Percentiles rank a stretch among this genome's conserved stretches.
Conservation (phyloP, 192 early-diverging fungal species). For the Mortierella alpina region DNA sequence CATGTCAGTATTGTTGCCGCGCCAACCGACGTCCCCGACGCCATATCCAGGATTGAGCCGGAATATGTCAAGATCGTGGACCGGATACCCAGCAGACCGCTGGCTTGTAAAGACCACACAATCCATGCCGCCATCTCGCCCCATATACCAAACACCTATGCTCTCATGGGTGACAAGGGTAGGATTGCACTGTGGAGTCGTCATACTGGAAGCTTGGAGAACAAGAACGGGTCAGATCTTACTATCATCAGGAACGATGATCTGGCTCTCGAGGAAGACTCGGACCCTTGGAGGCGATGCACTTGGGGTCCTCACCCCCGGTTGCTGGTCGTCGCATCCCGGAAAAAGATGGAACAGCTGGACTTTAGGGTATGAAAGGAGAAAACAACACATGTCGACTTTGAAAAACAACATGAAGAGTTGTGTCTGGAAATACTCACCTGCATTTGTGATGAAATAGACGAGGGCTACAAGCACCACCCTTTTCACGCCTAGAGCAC, state of each 20-base stretch:
- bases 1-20: constrained; percentile 17
- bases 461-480: neutral
- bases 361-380: constrained; percentile 28
- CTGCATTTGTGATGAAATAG: neutral
- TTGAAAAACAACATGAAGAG: neutral
- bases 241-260: constrained; percentile 21
- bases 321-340: constrained; percentile 18
- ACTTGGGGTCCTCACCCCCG: constrained; percentile 27
- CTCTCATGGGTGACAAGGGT: constrained; percentile 22
- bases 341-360: constrained; percentile 8
- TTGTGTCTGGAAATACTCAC: too few species aligned
- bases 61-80: neutral
- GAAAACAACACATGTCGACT: neutral
- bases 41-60: constrained; percentile 19
- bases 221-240: neutral
- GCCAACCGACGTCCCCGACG: neutral
- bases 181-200: constrained; percentile 17
- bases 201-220: too few species aligned
- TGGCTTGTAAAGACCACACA: constrained; percentile 2
- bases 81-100: constrained; percentile 10
- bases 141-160: constrained; percentile 18
- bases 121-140: constrained; percentile 39
- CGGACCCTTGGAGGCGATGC: constrained; percentile 31
- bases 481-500: constrained; percentile 10
- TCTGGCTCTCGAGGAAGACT: neutral